Percentiles rank a stretch among this genome's conserved stretches.
Conservation (phyloP, 1,284 basidiomycete genomes). For the Leccinum pachyderme region DNA sequence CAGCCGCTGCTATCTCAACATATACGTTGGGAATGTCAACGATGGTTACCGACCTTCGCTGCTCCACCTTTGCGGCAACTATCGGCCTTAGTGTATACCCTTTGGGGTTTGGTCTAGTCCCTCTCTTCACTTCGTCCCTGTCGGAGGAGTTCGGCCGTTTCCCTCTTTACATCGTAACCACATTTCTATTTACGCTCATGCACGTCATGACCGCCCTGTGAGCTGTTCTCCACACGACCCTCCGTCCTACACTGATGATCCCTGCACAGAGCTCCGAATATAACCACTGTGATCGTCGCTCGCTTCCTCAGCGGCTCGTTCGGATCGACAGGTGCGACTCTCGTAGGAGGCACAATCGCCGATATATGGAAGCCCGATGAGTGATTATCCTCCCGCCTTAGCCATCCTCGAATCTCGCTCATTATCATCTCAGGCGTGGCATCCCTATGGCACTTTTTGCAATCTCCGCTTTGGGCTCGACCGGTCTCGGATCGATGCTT, state of each 20-base stretch:
- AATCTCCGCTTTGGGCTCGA: conserved; percentile 45
- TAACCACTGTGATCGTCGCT: conserved; percentile 31
- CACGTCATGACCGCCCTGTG: conserved; percentile 41
- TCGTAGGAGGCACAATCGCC: conserved; percentile 65
- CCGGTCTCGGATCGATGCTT: conserved; percentile 52
- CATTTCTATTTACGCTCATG: conserved; percentile 38
- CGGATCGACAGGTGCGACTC: conserved; percentile 56
- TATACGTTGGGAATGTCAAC: conserved; percentile 40
- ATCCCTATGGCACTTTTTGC: conserved; percentile 60
- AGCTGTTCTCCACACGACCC: conserved; percentile 17
- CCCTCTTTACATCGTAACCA: conserved; percentile 44
- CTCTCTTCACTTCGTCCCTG: conserved; percentile 47
- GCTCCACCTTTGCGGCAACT: conserved; percentile 36
- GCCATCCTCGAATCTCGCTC: conserved; percentile 5
- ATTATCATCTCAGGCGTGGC: conserved; percentile 44
- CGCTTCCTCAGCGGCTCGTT: conserved; percentile 32
- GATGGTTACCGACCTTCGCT: conserved; percentile 44
- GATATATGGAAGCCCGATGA: conserved; percentile 40
- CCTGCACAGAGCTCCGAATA: conserved; percentile 27
- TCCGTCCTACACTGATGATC: conserved; percentile 11
- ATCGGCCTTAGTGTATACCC: conserved; percentile 42
- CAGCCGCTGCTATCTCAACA: conserved; percentile 38
- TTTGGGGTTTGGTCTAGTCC: conserved; percentile 49
- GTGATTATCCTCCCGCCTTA: conserved; percentile 14
- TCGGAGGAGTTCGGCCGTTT: conserved; percentile 53